phyloP scores from a whole-genome alignment of 345 rosid genomes.

The Turnera subulata region DNA sequence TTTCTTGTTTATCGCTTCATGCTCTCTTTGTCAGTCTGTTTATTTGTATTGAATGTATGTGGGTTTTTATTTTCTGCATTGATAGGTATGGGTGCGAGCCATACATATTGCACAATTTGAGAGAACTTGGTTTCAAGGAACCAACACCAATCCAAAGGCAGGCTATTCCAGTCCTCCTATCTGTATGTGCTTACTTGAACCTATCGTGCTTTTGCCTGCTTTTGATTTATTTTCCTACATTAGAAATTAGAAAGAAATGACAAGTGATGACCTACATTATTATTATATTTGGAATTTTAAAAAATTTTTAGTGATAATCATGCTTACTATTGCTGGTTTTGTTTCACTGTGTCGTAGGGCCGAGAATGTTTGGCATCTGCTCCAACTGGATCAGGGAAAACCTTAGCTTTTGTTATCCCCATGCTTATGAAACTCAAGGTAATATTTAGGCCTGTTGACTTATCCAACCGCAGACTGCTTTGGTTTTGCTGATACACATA shows the following conservation, averaged over 20 bases:
- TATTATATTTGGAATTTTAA: no score
- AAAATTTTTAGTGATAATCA: no score
- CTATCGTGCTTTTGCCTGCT: constrained; percentile 9
- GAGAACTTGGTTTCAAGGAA: constrained; percentile 81
- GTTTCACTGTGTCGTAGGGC: no score
- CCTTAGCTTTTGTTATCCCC: constrained; percentile 86
- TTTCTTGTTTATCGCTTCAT: no score
- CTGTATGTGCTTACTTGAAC: constrained; percentile 50
- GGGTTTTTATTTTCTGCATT: neutral
- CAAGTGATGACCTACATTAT: no score
- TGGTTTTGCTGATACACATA: constrained; percentile 16
- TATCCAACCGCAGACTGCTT: constrained; percentile 8
- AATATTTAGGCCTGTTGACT: constrained; percentile 5
- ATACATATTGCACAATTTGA: constrained; percentile 59
- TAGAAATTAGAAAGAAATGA: no score
- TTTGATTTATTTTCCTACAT: neutral
- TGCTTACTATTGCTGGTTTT: no score
- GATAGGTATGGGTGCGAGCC: constrained; percentile 63
- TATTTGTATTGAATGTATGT: neutral
- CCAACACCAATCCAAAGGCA: constrained; percentile 98
- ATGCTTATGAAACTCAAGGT: constrained; percentile 96
- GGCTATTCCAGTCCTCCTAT: constrained; percentile 83
- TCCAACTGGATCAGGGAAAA: constrained; percentile 96
- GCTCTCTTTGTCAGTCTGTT: no score
- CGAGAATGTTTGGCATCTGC: constrained; percentile 97